These are phyloP conservation scores for Sclerotinia borealis DNA, from an alignment of 2,329 filamentous ascomycete species.

Conservation along the genomic window DNA sequence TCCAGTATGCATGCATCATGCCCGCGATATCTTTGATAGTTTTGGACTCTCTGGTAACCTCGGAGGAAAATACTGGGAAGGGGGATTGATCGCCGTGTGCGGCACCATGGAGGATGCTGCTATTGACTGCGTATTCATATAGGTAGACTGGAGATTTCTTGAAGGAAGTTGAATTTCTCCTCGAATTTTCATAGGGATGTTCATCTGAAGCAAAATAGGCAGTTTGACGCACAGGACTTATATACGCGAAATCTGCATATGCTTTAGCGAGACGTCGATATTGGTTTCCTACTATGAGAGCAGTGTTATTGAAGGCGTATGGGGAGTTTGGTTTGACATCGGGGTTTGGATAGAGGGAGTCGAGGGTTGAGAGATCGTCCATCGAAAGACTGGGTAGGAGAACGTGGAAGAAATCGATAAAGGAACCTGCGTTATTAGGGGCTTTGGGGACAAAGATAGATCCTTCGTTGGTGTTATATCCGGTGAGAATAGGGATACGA, in stretches of 20 bases:
- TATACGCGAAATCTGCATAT: slow-evolving; percentile 60
- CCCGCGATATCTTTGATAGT: slow-evolving; percentile 20
- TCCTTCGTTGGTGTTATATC: slow-evolving; percentile 67
- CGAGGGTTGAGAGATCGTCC: slow-evolving; percentile 48
- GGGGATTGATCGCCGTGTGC: slow-evolving; percentile 40
- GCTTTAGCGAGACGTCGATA: slow-evolving; percentile 53
- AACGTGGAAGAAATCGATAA: slow-evolving; percentile 53
- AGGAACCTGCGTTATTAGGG: slow-evolving; percentile 41
- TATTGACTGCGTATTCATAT: slow-evolving; percentile 54
- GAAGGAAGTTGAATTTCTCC: background rate
- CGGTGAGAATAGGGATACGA: slow-evolving; percentile 58
- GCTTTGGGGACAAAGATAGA: slow-evolving; percentile 53
- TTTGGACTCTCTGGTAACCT: slow-evolving; percentile 9
- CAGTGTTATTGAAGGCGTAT: background rate
- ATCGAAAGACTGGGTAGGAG: slow-evolving; percentile 53
- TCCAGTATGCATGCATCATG: slow-evolving; percentile 32
- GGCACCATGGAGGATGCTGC: slow-evolving; percentile 30
- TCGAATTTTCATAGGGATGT: background rate
- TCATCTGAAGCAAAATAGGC: slow-evolving; percentile 38
- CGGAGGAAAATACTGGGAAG: slow-evolving; percentile 39
- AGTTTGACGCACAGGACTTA: slow-evolving; percentile 57
- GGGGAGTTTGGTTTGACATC: slow-evolving; percentile 33
- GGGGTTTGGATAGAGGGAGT: slow-evolving; percentile 58
- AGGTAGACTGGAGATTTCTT: slow-evolving; percentile 40
- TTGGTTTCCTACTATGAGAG: slow-evolving; percentile 41